phyloP scores from a whole-genome alignment of 192 early-diverging fungal genomes.

The Allomyces macrogynus region DNA sequence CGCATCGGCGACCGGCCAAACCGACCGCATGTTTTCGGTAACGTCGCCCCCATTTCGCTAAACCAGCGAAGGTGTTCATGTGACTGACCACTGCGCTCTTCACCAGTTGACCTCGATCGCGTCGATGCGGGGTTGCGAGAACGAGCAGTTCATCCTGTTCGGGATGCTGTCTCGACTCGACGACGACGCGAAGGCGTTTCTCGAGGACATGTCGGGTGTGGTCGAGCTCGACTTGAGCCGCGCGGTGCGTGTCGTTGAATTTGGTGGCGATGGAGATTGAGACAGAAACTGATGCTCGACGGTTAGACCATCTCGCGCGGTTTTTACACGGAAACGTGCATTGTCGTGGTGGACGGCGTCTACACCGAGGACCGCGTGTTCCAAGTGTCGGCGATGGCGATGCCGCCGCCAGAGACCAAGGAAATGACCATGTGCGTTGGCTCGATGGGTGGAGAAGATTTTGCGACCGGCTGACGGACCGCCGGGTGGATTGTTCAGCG shows the following conservation, averaged over 20 bases:
- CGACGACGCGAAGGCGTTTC: constrained; percentile 36
- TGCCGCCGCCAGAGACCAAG: constrained; percentile 51
- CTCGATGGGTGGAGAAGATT: too few species aligned
- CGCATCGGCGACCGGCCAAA: constrained; percentile 3
- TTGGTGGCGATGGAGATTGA: neutral
- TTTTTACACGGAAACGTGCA: constrained; percentile 63
- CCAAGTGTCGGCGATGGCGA: constrained; percentile 42
- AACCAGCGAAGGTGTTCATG: neutral
- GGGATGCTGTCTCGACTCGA: constrained; percentile 72
- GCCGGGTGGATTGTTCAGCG: constrained; percentile 6
- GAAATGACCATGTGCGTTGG: constrained; percentile 14
- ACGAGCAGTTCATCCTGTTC: constrained; percentile 48
- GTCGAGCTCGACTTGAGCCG: constrained; percentile 51
- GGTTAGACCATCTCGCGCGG: constrained; percentile 32
- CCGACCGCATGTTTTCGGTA: neutral
- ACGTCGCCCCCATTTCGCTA: neutral
- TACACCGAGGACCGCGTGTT: constrained; percentile 52
- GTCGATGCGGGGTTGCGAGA: constrained; percentile 49
- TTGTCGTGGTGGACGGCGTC: constrained; percentile 66
- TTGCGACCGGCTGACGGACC: too few species aligned
- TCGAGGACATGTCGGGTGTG: constrained; percentile 64
- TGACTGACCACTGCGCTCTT: constrained; percentile 3
- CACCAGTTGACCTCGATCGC: constrained; percentile 30
- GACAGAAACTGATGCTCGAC: neutral
- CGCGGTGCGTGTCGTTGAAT: constrained; percentile 17